phyloP scores from a whole-genome alignment of 108 stramenopile species.

The Seminavis robusta region DNA sequence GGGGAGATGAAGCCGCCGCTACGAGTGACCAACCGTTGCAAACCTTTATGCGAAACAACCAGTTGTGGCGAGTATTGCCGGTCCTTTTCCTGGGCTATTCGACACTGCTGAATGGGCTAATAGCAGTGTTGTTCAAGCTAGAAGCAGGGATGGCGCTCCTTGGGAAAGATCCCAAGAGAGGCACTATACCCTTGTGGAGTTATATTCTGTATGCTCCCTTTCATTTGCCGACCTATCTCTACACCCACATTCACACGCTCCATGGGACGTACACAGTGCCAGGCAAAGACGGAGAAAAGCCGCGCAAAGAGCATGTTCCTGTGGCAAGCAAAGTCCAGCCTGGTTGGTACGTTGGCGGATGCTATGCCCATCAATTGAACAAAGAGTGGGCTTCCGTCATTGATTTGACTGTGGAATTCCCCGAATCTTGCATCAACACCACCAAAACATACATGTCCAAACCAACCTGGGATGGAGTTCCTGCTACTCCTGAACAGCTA shows the following conservation, averaged over 20 bases:
- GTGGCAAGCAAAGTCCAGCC: constrained; percentile 78
- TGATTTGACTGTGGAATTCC: constrained; percentile 88
- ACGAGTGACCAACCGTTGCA: background rate
- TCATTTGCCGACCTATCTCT: constrained; percentile 67
- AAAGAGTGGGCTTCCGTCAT: constrained; percentile 80
- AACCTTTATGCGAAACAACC: constrained; percentile 5
- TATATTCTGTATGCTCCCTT: constrained; percentile 72
- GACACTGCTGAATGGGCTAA: constrained; percentile 64
- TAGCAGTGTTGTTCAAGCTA: constrained; percentile 77
- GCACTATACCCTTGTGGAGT: constrained; percentile 77
- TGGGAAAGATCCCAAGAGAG: constrained; percentile 67
- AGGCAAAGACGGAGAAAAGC: constrained; percentile 33
- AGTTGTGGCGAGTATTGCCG: constrained; percentile 24
- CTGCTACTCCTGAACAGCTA: constrained; percentile 68
- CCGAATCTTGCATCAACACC: constrained; percentile 56
- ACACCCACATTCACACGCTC: constrained; percentile 66
- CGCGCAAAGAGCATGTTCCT: constrained; percentile 50
- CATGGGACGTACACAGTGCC: constrained; percentile 32
- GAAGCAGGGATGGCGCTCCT: constrained; percentile 70
- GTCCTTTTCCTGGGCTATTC: constrained; percentile 66
- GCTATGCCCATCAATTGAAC: constrained; percentile 68
- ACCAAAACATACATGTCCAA: constrained; percentile 61
- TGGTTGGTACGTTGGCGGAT: constrained; percentile 89
- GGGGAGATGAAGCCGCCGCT: constrained; percentile 22
- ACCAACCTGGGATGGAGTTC: constrained; percentile 88